Percentiles rank a stretch among this genome's conserved stretches.
Conservation (phyloP, 768 basidiomycete genomes). For the Chalciporus sphaerocephalus region DNA sequence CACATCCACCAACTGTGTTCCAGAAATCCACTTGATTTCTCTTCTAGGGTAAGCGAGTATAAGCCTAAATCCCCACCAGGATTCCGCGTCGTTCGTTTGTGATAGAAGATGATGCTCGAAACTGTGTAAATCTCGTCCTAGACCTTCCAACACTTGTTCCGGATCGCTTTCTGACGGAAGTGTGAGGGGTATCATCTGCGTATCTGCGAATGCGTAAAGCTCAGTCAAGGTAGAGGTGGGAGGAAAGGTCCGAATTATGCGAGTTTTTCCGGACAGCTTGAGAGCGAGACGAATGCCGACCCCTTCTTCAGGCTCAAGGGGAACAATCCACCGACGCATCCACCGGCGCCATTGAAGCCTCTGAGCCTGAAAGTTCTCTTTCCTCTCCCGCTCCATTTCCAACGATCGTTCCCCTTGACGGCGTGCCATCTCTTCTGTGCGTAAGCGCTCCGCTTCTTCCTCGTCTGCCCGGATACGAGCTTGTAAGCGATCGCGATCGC, state of each 20-base stretch:
- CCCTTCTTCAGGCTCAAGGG: constrained; percentile 23
- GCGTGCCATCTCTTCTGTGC: constrained; percentile 28
- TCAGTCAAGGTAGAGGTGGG: constrained; percentile 48
- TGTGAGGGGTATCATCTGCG: constrained; percentile 46
- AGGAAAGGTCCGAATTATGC: constrained; percentile 57
- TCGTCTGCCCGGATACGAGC: constrained; percentile 47
- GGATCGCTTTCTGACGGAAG: constrained; percentile 41
- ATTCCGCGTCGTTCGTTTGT: constrained; percentile 25
- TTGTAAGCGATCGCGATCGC: constrained; percentile 68
- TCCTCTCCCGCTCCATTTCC: constrained; percentile 36
- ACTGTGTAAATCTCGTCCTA: constrained; percentile 30
- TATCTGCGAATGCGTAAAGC: constrained; percentile 73
- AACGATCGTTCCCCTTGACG: constrained; percentile 34
- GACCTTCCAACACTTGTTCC: constrained; percentile 35
- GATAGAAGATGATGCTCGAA: constrained; percentile 36
- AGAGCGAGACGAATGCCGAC: constrained; percentile 45
- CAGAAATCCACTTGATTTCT: constrained; percentile 50
- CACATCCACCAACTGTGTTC: constrained; percentile 39
- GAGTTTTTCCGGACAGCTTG: constrained; percentile 52
- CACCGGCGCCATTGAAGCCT: constrained; percentile 57
- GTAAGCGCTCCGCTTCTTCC: constrained; percentile 33
- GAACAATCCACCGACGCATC: constrained; percentile 47
- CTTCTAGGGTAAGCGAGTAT: constrained; percentile 64
- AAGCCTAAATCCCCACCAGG: constrained; percentile 75
- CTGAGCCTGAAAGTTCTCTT: constrained; percentile 31